Evolutionary conservation across 495 filamentous ascomycete species (phyloP), one percentile per base, ranked within the genome.

Genomic region (Ramalina peruviana): DNA sequence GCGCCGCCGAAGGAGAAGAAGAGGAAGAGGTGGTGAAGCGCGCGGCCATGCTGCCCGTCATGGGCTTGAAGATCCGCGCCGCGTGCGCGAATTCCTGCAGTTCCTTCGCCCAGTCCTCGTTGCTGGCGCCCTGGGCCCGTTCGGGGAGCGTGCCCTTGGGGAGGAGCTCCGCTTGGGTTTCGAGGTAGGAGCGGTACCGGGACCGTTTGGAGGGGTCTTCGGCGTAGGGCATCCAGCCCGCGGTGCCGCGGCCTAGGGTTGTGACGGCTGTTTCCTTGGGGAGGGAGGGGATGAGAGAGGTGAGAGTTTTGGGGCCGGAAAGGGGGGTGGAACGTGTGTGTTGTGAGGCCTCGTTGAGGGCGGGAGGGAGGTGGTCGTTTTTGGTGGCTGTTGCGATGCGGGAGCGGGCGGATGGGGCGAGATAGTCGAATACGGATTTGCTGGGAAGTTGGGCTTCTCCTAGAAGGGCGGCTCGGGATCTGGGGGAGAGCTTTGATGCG

Each of bases 391-490:
- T 72, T 15, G 73, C 86, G 52, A 98, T 75, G 20, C 79, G 78
- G 41, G 86, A 82, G 54, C 92, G 80, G 7, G 86, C 80, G 37
- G 84, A 78, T 1, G 88, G 75, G 0, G 86, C 83, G 65, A 98
- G 77, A 68, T 83, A 97, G 63, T 96, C 88, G 62, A 97, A 98
- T 33, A 98, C 81, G 1, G 92, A 97, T 64, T 96, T 95, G 10
- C 86, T 84, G 4, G 88, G 89, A 1, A 98, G 69, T 39, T 81
- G 77, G 25, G 76, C 70, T 63, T 97, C 90, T 17, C 88, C 88
- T 0, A 98, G 70, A 11, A 94, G 69, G 15, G 82, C 79, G 11
- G 88, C 92, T 55, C 92, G 77, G 26, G 86, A 70, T 53, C 74
- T 83, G 4, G 90, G 84, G 62, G 94, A 78, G 9, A 96, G 75